phyloP scores from a whole-genome alignment of 257 asterid species.

The Salvia miltiorrhiza region DNA sequence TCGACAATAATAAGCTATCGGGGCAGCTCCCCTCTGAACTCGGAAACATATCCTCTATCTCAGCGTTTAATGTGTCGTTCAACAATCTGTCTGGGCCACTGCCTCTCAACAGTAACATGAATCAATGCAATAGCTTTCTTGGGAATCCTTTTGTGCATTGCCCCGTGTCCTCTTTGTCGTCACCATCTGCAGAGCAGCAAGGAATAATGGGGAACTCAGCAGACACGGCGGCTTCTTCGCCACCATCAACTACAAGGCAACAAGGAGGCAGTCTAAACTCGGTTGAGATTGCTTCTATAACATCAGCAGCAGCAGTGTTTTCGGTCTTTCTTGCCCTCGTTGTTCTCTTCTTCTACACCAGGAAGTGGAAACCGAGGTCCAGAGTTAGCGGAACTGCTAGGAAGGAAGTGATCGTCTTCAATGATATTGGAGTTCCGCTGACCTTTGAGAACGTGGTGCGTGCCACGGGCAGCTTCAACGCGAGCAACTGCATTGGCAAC shows the following conservation, averaged over 20 bases:
- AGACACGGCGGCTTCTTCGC: constrained; percentile 33
- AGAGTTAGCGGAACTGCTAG: constrained; percentile 76
- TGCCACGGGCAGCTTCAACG: constrained; percentile 76
- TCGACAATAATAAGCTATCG: constrained; percentile 66
- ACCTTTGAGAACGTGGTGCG: constrained; percentile 78
- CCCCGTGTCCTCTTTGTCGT: constrained; percentile 45
- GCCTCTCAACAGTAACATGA: constrained; percentile 42
- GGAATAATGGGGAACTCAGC: constrained; percentile 41
- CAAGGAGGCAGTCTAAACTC: constrained; percentile 49
- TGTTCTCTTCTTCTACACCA: constrained; percentile 68
- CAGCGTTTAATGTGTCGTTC: constrained; percentile 68
- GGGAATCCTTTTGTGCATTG: constrained; percentile 76
- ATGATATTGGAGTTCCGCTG: constrained; percentile 70
- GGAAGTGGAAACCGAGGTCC: constrained; percentile 78
- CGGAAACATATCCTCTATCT: constrained; percentile 47
- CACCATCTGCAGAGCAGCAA: constrained; percentile 47
- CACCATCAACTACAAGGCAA: constrained; percentile 32
- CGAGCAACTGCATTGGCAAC: constrained; percentile 89
- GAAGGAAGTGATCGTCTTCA: constrained; percentile 75
- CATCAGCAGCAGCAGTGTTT: constrained; percentile 78
- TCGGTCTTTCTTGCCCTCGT: constrained; percentile 70
- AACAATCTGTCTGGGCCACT: constrained; percentile 78
- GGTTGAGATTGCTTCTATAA: constrained; percentile 76
- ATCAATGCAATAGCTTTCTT: constrained; percentile 60
- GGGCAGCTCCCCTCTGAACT: constrained; percentile 67